Evolutionary conservation across 1,284 basidiomycete genomes (phyloP).

Genomic region (Marasmius fiardii): DNA sequence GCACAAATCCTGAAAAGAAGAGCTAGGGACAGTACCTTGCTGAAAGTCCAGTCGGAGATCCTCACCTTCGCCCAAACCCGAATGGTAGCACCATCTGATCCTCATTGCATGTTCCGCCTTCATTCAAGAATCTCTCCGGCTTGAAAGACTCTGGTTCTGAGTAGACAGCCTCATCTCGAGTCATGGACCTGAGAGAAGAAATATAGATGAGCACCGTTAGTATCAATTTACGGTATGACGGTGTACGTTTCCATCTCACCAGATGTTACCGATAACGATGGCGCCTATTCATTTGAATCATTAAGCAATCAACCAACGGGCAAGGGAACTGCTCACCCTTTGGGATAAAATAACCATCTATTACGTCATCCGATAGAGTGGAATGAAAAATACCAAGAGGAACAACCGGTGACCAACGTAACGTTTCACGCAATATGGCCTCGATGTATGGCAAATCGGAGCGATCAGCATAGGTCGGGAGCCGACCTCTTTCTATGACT

Average conservation of each 20-base stretch:
- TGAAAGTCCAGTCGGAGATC: too few relatives aligned
- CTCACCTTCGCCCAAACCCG: conserved; percentile 1
- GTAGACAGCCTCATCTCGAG: conserved; percentile 6
- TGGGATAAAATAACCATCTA: conserved; percentile 8
- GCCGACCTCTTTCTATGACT: not conserved
- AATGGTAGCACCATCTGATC: not conserved
- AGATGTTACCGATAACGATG: not conserved
- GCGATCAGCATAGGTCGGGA: conserved; percentile 3
- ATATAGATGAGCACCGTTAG: too few relatives aligned
- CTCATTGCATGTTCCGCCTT: conserved; percentile 11
- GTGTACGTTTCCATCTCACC: too few relatives aligned
- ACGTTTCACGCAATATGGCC: conserved; percentile 4
- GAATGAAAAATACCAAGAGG: conserved; percentile 4
- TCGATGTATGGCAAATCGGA: conserved; percentile 5
- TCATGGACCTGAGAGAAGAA: not conserved
- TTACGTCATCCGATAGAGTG: not conserved
- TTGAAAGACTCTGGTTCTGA: conserved; percentile 11
- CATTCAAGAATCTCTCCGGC: conserved; percentile 13
- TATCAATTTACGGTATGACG: not conserved
- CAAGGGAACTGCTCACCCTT: conserved; percentile 8
- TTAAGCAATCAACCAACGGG: conserved; percentile 12
- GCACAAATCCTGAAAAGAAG: conserved; percentile 9
- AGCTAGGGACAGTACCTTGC: not conserved
- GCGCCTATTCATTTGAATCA: not conserved
- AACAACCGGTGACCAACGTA: conserved; percentile 6